Percentiles rank a stretch among this genome's conserved stretches.
phyloP scores from a whole-genome alignment of 179 eudicot genomes.

The Sideroxylon spinosum region DNA sequence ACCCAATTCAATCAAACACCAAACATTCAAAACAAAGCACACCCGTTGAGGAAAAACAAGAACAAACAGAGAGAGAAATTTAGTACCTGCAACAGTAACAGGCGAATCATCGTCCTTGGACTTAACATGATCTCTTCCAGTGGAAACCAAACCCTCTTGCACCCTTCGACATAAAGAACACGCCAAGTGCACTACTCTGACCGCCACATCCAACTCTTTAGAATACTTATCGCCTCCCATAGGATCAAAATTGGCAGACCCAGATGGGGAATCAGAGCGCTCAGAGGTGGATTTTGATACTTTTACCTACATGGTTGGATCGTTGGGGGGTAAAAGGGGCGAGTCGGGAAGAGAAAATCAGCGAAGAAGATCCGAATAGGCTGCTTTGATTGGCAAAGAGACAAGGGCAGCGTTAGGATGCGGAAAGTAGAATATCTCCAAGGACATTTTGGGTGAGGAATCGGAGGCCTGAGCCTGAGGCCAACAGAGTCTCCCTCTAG shows the following conservation, averaged over 20 bases:
- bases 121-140: conserved; percentile 38
- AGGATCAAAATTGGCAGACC: conserved; percentile 17
- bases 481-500: neutral
- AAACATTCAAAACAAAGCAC: conserved; percentile 3
- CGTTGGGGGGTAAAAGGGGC: neutral
- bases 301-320: neutral
- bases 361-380: neutral
- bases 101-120: conserved; percentile 86
- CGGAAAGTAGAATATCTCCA: neutral
- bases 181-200: conserved; percentile 80
- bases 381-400: neutral
- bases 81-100: conserved; percentile 81
- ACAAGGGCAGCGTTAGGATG: neutral
- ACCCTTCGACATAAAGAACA: conserved; percentile 66
- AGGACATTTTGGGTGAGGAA: neutral
- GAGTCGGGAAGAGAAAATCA: neutral
- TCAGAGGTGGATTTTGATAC: no score
- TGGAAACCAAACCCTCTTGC: conserved; percentile 48
- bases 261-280: conserved; percentile 14
- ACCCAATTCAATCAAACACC: neutral
- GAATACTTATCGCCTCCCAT: conserved; percentile 35
- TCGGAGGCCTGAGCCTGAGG: neutral
- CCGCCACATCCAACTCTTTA: conserved; percentile 72
- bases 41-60: neutral
- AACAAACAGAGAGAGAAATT: conserved; percentile 3